These are phyloP conservation scores for Phialophora chinensis DNA, from an alignment of 2,329 filamentous ascomycete genomes.

Conservation along the genomic window DNA sequence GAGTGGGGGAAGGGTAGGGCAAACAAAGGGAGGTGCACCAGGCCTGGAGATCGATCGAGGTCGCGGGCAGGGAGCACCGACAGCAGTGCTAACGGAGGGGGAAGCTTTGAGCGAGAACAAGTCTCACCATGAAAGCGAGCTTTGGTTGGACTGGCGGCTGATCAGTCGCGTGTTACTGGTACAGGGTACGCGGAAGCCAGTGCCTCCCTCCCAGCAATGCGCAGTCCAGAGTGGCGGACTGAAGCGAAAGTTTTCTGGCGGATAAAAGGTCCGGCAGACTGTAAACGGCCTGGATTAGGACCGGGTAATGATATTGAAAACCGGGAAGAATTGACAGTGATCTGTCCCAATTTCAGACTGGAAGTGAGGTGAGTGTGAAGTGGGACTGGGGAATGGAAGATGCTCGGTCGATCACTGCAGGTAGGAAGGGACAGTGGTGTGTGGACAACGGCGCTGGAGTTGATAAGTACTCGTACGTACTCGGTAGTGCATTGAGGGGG, in stretches of 20 bases:
- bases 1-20: slow-evolving; percentile 11
- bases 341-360: background rate
- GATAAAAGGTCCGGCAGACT: background rate
- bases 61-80: slow-evolving; percentile 1
- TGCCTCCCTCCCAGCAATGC: background rate
- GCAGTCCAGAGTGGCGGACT: background rate
- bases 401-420: background rate
- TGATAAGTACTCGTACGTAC: background rate
- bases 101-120: too few relatives aligned
- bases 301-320: background rate
- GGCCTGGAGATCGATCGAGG: slow-evolving; percentile 3
- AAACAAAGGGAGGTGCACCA: slow-evolving; percentile 1
- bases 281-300: background rate
- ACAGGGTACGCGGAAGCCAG: background rate
- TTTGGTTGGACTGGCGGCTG: background rate
- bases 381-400: background rate
- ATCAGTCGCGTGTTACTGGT: background rate
- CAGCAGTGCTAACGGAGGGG: background rate
- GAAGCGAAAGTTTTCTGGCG: background rate
- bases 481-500: background rate
- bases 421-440: background rate
- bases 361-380: background rate
- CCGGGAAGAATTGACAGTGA: too few relatives aligned
- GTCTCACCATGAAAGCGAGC: background rate
- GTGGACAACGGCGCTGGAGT: background rate